Base-by-base conservation (phyloP, 177 flowering plant genomes). In the Vitis hybrid region DNA sequence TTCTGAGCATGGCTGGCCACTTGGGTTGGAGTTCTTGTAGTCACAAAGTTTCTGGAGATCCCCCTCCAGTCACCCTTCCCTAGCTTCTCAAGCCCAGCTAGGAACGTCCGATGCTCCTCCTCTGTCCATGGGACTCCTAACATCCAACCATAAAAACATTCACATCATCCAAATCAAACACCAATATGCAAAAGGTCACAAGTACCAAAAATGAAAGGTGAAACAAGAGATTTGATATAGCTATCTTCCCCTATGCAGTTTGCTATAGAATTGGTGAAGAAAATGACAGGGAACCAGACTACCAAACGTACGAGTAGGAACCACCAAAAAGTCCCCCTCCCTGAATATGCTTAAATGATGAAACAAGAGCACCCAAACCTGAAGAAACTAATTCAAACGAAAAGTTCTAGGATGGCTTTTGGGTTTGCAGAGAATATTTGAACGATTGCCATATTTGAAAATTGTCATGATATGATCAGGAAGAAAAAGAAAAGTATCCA, bases 51-150 rank as follows among this genome's bases (percentile, higher is more conserved):
- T 70, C 85, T 87, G n/a, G 97, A 87, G 68, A 92, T 91, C 6
- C 97, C 97, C 62, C 97, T 89, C 97, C 97, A 92, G 52, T 92
- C 96, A 52, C 97, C 97, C 67, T 86, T 92, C 27, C 97, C 97
- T 4, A 91, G 84, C 74, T 81, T 89, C 77, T 91, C 90, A 1
- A 92, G 89, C 64, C 97, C 97, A 0, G 77, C 62, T 35, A 92
- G 80, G 68, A 92, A 92, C 56, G 67, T 78, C 52, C 85, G 65
- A 76, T 92, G 97, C 77, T 92, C 97, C 64, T 88, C 93, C 73
- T 86, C 96, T 65, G 91, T 89, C 97, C 97, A 92, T n/a, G 96
- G 87, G 67, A 86, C 89, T 71, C 96, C 97, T 92, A 66, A 70
- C 40, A 76, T 48, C 62, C 66, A 78, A 48, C 51, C 56, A 54